These are phyloP conservation scores for Umbelopsis sp. DNA, from an alignment of 192 early-diverging fungal genomes.

Conservation along the genomic window DNA sequence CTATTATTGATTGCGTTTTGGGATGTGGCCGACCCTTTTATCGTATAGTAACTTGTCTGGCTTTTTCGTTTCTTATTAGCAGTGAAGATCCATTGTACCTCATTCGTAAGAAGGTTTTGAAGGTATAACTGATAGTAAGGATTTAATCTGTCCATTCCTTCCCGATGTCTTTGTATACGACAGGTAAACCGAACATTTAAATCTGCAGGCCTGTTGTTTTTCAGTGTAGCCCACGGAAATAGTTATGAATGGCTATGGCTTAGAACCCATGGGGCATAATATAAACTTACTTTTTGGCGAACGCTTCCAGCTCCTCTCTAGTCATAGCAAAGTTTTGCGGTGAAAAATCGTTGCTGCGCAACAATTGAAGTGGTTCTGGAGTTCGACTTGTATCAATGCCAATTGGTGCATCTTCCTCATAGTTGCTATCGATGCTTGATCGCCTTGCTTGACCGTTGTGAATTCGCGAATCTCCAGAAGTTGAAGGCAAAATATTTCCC, in stretches of 20 bases:
- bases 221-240: too few species aligned
- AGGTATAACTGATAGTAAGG: conserved; percentile 73
- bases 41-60: conserved; percentile 64
- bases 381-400: not conserved
- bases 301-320: not conserved
- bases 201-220: conserved; percentile 64
- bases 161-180: conserved; percentile 62
- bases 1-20: not conserved
- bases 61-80: conserved; percentile 73
- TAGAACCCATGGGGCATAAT: not conserved
- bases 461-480: not conserved
- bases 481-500: not conserved
- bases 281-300: not conserved
- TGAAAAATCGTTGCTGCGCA: not conserved
- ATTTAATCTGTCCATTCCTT: conserved; percentile 63
- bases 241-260: not conserved
- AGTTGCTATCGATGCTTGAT: not conserved
- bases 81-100: conserved; percentile 49
- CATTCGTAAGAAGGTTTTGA: conserved; percentile 59
- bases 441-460: not conserved
- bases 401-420: not conserved
- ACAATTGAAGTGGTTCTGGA: not conserved
- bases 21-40: conserved; percentile 31
- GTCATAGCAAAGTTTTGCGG: not conserved
- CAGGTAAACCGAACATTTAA: conserved; percentile 68